These are phyloP conservation scores for Didymella arachidicola DNA, from an alignment of 2,329 filamentous ascomycete species.

Conservation along the genomic window DNA sequence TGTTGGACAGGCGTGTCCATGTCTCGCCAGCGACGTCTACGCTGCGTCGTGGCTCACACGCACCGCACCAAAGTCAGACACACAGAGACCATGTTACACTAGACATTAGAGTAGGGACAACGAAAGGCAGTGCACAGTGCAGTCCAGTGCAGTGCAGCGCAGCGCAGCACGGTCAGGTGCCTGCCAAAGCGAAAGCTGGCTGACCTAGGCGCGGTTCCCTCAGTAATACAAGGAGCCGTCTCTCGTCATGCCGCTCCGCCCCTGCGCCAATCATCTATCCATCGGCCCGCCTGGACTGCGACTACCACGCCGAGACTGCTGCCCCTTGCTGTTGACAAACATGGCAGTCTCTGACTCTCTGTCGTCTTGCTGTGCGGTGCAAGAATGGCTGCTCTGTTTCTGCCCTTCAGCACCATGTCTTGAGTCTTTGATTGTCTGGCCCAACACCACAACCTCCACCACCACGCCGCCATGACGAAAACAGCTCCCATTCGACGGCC, in stretches of 20 bases:
- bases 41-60: slow-evolving; percentile 15
- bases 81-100: slow-evolving; percentile 22
- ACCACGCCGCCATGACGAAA: background rate
- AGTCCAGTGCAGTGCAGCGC: slow-evolving; percentile 16
- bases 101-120: slow-evolving; percentile 24
- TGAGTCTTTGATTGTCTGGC: background rate
- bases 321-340: background rate
- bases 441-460: background rate
- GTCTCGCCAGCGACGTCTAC: slow-evolving; percentile 25
- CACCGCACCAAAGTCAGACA: slow-evolving; percentile 17
- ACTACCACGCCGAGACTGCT: background rate
- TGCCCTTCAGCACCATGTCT: background rate
- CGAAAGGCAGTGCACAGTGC: slow-evolving; percentile 6
- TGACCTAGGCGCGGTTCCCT: slow-evolving; percentile 8
- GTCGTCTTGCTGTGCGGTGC: background rate
- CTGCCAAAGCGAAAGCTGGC: slow-evolving; percentile 25
- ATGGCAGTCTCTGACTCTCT: background rate
- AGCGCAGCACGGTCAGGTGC: slow-evolving; percentile 21
- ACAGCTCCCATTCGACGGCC: background rate
- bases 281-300: slow-evolving; percentile 16
- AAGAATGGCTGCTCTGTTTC: background rate
- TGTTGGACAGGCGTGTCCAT: slow-evolving; percentile 20
- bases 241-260: slow-evolving; percentile 36
- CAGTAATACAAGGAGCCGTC: slow-evolving; percentile 20
- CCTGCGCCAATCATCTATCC: slow-evolving; percentile 35